Evolutionary conservation across 2,329 filamentous ascomycete species (phyloP), one percentile per base, ranked within the genome.

Genomic region (Cordyceps pruinosa): DNA sequence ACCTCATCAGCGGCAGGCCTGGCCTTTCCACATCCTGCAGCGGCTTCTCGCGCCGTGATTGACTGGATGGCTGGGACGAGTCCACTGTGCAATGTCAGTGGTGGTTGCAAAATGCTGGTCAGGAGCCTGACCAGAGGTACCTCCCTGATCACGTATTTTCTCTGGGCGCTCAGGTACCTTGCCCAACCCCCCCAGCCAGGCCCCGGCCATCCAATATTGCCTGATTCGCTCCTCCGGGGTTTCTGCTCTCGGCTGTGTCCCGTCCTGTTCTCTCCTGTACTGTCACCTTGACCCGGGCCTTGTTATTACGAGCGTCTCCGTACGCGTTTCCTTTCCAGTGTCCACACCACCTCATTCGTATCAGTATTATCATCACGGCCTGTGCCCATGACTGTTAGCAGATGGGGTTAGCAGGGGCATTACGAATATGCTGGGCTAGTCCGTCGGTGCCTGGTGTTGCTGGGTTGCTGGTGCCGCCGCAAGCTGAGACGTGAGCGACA

Each of bases 401-500:
- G n/a, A 45, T 35, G 28, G 26, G 39, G 23, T 21, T 28, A 13
- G 39, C 39, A 35, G 32, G 19, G 8, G 32, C 42, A 55, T 28
- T 55, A n/a, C n/a, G n/a, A n/a, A n/a, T n/a, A 32, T 42, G 28
- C 30, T 34, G 30, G 30, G 17, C 32, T n/a, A 37, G 41, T 26
- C 30, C 17, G 19, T 55, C 32, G 21, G 26, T 37, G 34, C 30
- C 48, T 41, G 46, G n/a, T n/a, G n/a, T n/a, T n/a, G n/a, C n/a
- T n/a, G n/a, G n/a, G n/a, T n/a, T n/a, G n/a, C n/a, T n/a, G n/a
- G 25, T 21, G 25, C 52, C 17, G 44, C 17, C 23, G 26, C 52
- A 56, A 41, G 42, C 44, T 56, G 52, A 56, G 52, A 56, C 52
- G 52, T 30, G 44, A 19, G 15, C 21, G 28, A 34, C n/a, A n/a